These are phyloP conservation scores for Paradendryphiella salina DNA, from an alignment of 2,329 filamentous ascomycete species.

Conservation along the genomic window DNA sequence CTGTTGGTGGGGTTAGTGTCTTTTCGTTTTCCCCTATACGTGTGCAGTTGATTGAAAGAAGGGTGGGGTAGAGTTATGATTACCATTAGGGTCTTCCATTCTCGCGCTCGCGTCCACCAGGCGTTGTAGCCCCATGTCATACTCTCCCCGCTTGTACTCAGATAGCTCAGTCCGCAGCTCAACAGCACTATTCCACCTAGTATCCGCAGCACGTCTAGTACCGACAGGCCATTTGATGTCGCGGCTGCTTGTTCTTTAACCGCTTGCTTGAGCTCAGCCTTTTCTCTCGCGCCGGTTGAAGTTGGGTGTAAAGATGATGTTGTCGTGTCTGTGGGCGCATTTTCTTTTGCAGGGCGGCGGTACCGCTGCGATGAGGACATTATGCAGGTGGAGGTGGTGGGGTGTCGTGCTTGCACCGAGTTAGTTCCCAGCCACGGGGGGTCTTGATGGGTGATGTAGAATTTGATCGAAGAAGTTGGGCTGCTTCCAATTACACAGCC, in stretches of 20 bases:
- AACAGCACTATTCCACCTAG: conserved; percentile 67
- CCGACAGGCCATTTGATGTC: conserved; percentile 30
- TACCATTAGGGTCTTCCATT: conserved; percentile 43
- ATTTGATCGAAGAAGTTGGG: background rate
- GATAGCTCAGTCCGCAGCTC: conserved; percentile 73
- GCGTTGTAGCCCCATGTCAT: conserved; percentile 47
- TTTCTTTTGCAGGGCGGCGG: conserved; percentile 21
- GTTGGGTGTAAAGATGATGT: conserved; percentile 15
- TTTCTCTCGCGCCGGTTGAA: conserved; percentile 22
- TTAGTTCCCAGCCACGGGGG: background rate
- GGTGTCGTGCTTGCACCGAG: background rate
- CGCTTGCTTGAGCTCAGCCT: conserved; percentile 32
- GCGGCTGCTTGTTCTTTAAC: conserved; percentile 29
- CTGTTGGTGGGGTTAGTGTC: conserved; percentile 32
- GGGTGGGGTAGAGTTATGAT: conserved; percentile 7
- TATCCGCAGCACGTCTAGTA: conserved; percentile 69
- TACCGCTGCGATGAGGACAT: conserved; percentile 33
- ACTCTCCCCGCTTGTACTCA: conserved; percentile 68
- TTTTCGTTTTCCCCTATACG: background rate
- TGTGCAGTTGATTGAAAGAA: background rate
- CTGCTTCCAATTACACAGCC: background rate
- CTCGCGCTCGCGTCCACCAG: conserved; percentile 44
- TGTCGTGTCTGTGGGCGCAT: conserved; percentile 7
- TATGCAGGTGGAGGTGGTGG: conserved; percentile 1
- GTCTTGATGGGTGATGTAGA: background rate